Evolutionary conservation across 768 basidiomycete species (phyloP).

Genomic region (Tylopilus sp.): DNA sequence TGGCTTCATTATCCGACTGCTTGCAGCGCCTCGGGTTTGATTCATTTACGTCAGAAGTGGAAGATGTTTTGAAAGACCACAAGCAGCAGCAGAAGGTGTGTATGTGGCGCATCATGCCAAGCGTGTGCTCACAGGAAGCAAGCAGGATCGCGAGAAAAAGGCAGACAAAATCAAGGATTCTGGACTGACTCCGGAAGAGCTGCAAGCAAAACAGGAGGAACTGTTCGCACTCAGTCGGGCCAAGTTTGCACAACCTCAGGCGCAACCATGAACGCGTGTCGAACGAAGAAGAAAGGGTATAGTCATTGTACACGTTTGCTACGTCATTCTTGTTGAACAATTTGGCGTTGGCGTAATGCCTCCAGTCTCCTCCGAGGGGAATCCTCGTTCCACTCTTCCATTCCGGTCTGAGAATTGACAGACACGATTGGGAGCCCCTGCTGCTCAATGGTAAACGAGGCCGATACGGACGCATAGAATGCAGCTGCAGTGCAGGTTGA

Average conservation of each 20-base stretch:
- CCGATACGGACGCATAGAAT: conserved; percentile 75
- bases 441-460: conserved; percentile 83
- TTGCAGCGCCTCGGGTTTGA: conserved; percentile 88
- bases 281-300: conserved; percentile 5
- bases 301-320: conserved; percentile 24
- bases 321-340: conserved; percentile 33
- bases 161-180: conserved; percentile 85
- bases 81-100: conserved; percentile 92
- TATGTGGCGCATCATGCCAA: background rate
- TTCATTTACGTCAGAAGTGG: conserved; percentile 83
- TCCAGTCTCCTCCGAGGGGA: conserved; percentile 55
- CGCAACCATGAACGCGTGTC: conserved; percentile 22
- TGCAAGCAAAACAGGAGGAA: conserved; percentile 81
- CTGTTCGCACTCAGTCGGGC: conserved; percentile 91
- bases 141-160: conserved; percentile 87
- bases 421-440: conserved; percentile 62
- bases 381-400: conserved; percentile 70
- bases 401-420: conserved; percentile 17
- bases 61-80: conserved; percentile 92
- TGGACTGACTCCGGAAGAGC: conserved; percentile 88
- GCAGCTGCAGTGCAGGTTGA: conserved; percentile 44
- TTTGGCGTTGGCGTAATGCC: conserved; percentile 42
- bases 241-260: conserved; percentile 64
- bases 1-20: conserved; percentile 8
- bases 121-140: conserved; percentile 4